Percentiles rank a stretch among this genome's conserved stretches.
Evolutionary conservation across 2,329 filamentous ascomycete species (phyloP).

Genomic region (Clarireedia hainanense): DNA sequence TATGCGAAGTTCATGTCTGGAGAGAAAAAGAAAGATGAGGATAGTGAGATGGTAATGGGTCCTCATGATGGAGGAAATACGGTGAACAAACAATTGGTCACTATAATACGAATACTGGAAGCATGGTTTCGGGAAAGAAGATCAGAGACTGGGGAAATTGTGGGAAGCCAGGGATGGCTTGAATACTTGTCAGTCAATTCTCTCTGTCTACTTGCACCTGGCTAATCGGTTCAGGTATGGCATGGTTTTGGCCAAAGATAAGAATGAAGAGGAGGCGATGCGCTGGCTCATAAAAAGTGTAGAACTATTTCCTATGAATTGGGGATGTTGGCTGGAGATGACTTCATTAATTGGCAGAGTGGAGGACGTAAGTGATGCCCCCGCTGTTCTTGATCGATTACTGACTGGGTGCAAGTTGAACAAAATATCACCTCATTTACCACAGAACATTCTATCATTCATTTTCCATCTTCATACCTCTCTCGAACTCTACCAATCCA

Average conservation of each 20-base stretch:
- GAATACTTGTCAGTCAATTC: slow-evolving; percentile 59
- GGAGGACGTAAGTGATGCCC: slow-evolving; percentile 60
- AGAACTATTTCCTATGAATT: slow-evolving; percentile 87
- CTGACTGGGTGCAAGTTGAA: slow-evolving; percentile 50
- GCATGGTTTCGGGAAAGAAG: slow-evolving; percentile 68
- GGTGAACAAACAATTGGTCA: slow-evolving; percentile 74
- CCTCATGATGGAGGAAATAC: slow-evolving; percentile 82
- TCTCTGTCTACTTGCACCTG: neutral
- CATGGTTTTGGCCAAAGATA: slow-evolving; percentile 80
- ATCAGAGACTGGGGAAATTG: slow-evolving; percentile 47
- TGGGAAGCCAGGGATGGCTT: slow-evolving; percentile 79
- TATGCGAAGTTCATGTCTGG: slow-evolving; percentile 91
- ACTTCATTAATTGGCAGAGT: slow-evolving; percentile 69
- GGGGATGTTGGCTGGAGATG: slow-evolving; percentile 94
- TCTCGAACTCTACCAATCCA: slow-evolving; percentile 85
- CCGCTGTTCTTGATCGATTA: neutral
- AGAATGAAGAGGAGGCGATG: slow-evolving; percentile 79
- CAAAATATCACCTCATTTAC: slow-evolving; percentile 62
- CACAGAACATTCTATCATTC: slow-evolving; percentile 84
- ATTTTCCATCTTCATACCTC: slow-evolving; percentile 91
- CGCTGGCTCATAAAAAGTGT: slow-evolving; percentile 84
- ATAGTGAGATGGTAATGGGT: slow-evolving; percentile 94
- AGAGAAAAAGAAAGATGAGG: slow-evolving; percentile 93
- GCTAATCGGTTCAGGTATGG: slow-evolving; percentile 54
- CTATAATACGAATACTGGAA: slow-evolving; percentile 68